These are phyloP conservation scores for Fusarium incarnatum DNA, from an alignment of 2,329 filamentous ascomycete genomes.

Conservation along the genomic window DNA sequence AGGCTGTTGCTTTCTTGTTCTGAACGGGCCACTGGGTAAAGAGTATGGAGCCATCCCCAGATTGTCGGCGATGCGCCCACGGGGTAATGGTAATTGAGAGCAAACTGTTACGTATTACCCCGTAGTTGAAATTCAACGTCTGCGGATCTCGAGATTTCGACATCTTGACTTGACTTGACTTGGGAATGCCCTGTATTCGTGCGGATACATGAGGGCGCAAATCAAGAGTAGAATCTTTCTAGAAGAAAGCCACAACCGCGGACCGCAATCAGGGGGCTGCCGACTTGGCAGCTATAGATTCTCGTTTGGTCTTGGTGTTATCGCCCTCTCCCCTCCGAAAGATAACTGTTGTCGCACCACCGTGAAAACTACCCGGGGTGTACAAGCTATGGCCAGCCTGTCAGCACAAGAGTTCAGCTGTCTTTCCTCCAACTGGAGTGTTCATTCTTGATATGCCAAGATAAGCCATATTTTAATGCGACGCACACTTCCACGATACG, in stretches of 20 bases:
- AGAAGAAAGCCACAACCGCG: slow-evolving; percentile 33
- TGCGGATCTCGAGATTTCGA: slow-evolving; percentile 32
- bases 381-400: slow-evolving; percentile 19
- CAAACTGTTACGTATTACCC: slow-evolving; percentile 46
- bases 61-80: slow-evolving; percentile 39
- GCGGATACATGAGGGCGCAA: neutral
- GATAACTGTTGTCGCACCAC: slow-evolving; percentile 38
- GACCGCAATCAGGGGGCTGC: slow-evolving; percentile 19
- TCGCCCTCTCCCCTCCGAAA: slow-evolving; percentile 10
- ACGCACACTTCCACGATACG: slow-evolving; percentile 9
- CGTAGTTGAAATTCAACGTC: slow-evolving; percentile 35
- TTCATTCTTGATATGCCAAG: slow-evolving; percentile 18
- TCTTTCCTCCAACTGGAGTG: slow-evolving; percentile 28
- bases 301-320: slow-evolving; percentile 18
- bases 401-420: slow-evolving; percentile 12
- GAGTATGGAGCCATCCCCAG: slow-evolving; percentile 44
- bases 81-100: slow-evolving; percentile 39
- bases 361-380: slow-evolving; percentile 14
- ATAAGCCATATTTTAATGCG: slow-evolving; percentile 10
- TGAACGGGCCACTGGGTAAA: slow-evolving; percentile 13
- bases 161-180: slow-evolving; percentile 11
- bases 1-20: slow-evolving; percentile 15
- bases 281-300: slow-evolving; percentile 1
- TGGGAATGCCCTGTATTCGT: slow-evolving; percentile 10
- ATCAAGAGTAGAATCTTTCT: slow-evolving; percentile 10